These are phyloP conservation scores for Pichia sp. DNA, from an alignment of 1,139 yeast genomes.

Conservation along the genomic window DNA sequence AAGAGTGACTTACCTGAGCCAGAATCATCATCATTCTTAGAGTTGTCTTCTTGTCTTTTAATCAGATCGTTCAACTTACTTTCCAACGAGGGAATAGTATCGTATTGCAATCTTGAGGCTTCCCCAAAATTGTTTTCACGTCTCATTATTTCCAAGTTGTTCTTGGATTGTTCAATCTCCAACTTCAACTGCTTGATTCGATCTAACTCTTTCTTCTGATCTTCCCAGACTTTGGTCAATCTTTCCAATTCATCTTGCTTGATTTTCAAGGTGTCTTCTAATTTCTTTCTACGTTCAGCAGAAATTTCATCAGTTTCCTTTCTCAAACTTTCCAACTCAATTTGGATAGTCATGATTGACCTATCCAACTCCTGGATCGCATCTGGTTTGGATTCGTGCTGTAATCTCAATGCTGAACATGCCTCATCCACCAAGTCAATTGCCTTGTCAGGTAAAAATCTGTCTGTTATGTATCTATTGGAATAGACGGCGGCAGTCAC, in stretches of 20 bases:
- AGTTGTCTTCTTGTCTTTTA: constrained; percentile 34
- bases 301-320: constrained; percentile 89
- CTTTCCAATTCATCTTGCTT: constrained; percentile 65
- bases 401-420: constrained; percentile 87
- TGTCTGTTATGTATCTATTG: constrained; percentile 85
- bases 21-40: constrained; percentile 21
- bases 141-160: constrained; percentile 77
- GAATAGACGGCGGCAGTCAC: constrained; percentile 92
- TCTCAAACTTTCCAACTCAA: constrained; percentile 86
- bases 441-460: constrained; percentile 93
- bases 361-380: constrained; percentile 87
- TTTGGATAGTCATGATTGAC: constrained; percentile 86
- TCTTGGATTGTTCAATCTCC: constrained; percentile 77
- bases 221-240: constrained; percentile 80
- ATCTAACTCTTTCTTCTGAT: constrained; percentile 72
- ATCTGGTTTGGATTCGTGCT: constrained; percentile 96
- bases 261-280: constrained; percentile 60
- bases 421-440: constrained; percentile 97
- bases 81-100: constrained; percentile 79
- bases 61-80: constrained; percentile 52
- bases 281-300: constrained; percentile 59
- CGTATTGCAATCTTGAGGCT: constrained; percentile 87
- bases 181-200: constrained; percentile 73
- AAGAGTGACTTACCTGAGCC: constrained; percentile 39
- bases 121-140: constrained; percentile 80